These are phyloP conservation scores for Exophiala spinifera DNA, from an alignment of 2,329 filamentous ascomycete genomes.

Conservation along the genomic window DNA sequence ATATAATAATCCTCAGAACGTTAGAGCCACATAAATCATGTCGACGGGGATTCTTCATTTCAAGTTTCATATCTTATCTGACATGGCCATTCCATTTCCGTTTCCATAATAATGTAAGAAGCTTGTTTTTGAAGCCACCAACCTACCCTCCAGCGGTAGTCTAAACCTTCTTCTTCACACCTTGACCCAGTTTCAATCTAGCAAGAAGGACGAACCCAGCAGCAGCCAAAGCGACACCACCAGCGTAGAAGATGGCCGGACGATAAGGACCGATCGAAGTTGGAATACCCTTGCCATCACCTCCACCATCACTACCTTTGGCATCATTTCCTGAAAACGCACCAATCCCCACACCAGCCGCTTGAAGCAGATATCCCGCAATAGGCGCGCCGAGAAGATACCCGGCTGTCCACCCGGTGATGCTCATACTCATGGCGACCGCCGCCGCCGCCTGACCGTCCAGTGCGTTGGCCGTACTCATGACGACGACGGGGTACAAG, in stretches of 20 bases:
- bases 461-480: conserved; percentile 54
- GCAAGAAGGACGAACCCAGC: conserved; percentile 44
- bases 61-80: no score
- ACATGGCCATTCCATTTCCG: no score
- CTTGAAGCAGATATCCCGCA: conserved; percentile 58
- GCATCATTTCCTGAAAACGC: not conserved
- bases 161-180: conserved; percentile 24
- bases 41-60: no score
- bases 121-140: no score
- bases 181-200: conserved; percentile 40
- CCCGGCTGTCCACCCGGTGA: conserved; percentile 59
- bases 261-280: conserved; percentile 53
- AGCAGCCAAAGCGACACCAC: conserved; percentile 49
- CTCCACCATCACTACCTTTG: no score
- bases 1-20: no score
- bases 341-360: conserved; percentile 48
- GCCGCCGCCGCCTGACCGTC: conserved; percentile 37
- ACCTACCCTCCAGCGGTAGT: no score
- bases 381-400: conserved; percentile 62
- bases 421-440: conserved; percentile 60
- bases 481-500: conserved; percentile 61
- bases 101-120: no score
- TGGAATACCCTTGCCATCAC: conserved; percentile 25
- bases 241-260: conserved; percentile 62
- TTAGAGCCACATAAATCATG: no score